Evolutionary conservation across 2,329 filamentous ascomycete species (phyloP).

Genomic region (Diatrype stigma): DNA sequence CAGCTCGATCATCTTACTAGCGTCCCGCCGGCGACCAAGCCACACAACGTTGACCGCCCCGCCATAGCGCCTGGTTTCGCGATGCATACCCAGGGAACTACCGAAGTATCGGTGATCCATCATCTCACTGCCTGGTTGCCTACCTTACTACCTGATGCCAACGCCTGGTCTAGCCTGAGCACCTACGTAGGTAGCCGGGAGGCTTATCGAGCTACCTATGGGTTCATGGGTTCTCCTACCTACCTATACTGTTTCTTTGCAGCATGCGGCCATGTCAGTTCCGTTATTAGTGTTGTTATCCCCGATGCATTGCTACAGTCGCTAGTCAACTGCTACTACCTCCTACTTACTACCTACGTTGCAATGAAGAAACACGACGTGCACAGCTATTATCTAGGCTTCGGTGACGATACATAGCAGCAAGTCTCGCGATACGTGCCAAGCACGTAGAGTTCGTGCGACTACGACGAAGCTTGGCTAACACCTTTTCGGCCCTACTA

Average conservation of each 20-base stretch:
- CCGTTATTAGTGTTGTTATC: no score
- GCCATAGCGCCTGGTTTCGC: not conserved
- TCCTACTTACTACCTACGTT: not conserved
- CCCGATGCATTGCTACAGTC: no score
- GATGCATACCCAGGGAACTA: not conserved
- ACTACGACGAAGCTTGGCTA: not conserved
- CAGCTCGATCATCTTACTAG: no score
- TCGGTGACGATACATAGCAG: no score
- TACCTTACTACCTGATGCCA: not conserved
- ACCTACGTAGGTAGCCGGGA: no score
- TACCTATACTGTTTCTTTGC: no score
- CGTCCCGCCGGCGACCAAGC: not conserved
- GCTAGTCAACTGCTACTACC: no score
- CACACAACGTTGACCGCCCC: not conserved
- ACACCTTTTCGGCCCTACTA: not conserved
- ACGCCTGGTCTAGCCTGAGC: not conserved
- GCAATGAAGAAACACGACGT: not conserved
- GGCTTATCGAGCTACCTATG: no score
- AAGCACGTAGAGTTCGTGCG: not conserved
- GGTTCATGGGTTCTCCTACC: no score
- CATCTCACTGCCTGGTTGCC: not conserved
- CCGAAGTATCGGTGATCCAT: not conserved
- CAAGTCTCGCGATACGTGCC: no score
- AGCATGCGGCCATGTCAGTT: no score
- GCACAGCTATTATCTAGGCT: not conserved